These are phyloP conservation scores for Pseudoturritis turrita DNA, from an alignment of 345 rosid species.

Conservation along the genomic window DNA sequence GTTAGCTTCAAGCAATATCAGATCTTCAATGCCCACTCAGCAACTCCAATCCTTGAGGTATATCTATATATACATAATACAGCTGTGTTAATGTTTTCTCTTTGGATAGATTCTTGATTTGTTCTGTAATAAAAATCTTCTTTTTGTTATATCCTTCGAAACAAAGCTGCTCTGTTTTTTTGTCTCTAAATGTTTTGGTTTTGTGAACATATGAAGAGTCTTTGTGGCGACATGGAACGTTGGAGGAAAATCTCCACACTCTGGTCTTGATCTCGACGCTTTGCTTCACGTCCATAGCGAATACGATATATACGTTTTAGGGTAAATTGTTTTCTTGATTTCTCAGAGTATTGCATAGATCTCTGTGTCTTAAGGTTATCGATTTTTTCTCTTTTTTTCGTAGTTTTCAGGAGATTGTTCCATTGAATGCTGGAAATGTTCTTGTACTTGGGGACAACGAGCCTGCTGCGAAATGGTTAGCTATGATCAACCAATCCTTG, in stretches of 20 bases:
- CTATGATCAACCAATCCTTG: conserved; percentile 67
- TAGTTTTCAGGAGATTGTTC: conserved; percentile 99
- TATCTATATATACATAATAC: neutral
- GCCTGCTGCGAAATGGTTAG: conserved; percentile 91
- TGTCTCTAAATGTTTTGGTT: neutral
- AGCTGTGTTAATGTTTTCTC: neutral
- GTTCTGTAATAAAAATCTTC: neutral
- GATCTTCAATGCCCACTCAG: conserved; percentile 41
- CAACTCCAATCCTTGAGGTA: conserved; percentile 62
- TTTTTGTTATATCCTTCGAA: neutral
- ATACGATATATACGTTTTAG: conserved; percentile 77
- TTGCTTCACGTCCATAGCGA: conserved; percentile 59
- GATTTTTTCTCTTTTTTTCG: neutral
- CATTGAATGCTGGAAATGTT: conserved; percentile 94
- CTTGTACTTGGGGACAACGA: conserved; percentile 88
- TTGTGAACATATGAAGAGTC: conserved; percentile 41
- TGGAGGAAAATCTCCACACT: conserved; percentile 82
- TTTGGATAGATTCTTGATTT: neutral
- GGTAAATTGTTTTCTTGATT: conserved; percentile 37
- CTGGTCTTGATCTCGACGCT: conserved; percentile 56
- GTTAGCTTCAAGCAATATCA: conserved; percentile 32
- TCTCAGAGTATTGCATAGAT: neutral
- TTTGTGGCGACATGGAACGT: conserved; percentile 98
- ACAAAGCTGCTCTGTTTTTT: conserved; percentile 21
- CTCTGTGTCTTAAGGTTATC: neutral